Percentiles rank a stretch among this genome's conserved stretches.
Conservation (phyloP, 257 asterid genomes). For the Nicotiana attenuata region DNA sequence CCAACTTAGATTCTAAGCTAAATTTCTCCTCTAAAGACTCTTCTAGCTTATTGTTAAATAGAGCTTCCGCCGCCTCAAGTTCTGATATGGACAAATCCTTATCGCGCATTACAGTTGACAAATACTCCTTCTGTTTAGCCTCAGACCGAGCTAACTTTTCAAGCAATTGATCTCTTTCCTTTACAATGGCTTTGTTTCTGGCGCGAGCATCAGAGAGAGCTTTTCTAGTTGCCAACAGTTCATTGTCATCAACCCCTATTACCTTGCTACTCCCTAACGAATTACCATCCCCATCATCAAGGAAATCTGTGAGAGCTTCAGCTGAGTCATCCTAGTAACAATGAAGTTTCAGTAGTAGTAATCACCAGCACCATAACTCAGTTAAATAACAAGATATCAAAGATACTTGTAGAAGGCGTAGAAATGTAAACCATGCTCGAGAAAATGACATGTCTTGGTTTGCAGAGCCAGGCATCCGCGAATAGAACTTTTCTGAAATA, state of each 20-base stretch:
- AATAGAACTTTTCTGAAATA: constrained; percentile 16
- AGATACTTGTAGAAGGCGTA: background rate
- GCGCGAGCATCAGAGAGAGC: constrained; percentile 24
- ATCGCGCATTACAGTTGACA: constrained; percentile 24
- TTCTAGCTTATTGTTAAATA: constrained; percentile 30
- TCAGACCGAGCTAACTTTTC: constrained; percentile 30
- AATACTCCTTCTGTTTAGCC: constrained; percentile 32
- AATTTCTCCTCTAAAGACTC: constrained; percentile 32
- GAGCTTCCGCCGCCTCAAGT: constrained; percentile 33
- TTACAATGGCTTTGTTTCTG: constrained; percentile 25
- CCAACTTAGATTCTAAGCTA: constrained; percentile 33
- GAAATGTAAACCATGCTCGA: constrained; percentile 23
- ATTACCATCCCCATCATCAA: constrained; percentile 22
- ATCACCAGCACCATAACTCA: background rate
- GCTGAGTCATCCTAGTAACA: constrained; percentile 24
- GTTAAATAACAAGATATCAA: background rate
- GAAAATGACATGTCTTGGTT: constrained; percentile 17
- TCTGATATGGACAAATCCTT: constrained; percentile 33
- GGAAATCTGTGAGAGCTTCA: constrained; percentile 19
- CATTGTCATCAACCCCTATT: constrained; percentile 20
- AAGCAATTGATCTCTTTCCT: constrained; percentile 28
- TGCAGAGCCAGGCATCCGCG: constrained; percentile 16
- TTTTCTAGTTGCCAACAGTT: constrained; percentile 20
- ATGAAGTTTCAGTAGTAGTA: background rate
- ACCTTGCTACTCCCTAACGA: constrained; percentile 16